These are phyloP conservation scores for Acanthamoeba triangularis DNA, from an alignment of 208 protist genomes.

Conservation along the genomic window DNA sequence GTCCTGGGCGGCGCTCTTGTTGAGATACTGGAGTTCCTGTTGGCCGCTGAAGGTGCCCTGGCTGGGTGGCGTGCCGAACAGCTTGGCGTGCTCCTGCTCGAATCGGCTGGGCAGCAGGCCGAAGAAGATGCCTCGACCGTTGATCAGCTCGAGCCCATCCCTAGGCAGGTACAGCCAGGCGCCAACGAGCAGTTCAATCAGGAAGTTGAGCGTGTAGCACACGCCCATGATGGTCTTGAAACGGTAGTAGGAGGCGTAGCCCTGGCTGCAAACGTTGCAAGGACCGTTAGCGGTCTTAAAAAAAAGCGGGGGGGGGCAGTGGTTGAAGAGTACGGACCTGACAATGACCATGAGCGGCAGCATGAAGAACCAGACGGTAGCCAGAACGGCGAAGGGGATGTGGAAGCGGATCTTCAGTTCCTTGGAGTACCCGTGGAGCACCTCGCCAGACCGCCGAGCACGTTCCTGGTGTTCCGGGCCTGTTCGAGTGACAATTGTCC, in stretches of 20 bases:
- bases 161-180: constrained; percentile 7
- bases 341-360: not conserved
- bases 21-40: constrained; percentile 15
- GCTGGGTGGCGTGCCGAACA: not conserved
- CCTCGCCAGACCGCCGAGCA: not conserved
- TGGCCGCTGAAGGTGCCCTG: not conserved
- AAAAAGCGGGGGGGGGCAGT: not conserved
- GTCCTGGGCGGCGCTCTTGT: not conserved
- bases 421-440: constrained; percentile 48
- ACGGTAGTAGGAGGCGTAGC: not conserved
- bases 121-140: constrained; percentile 20
- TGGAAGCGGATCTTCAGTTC: constrained; percentile 5
- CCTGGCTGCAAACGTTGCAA: not conserved
- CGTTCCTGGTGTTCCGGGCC: not conserved
- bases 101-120: not conserved
- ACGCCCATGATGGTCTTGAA: constrained; percentile 23
- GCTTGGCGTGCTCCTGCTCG: not conserved
- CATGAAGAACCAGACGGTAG: constrained; percentile 25
- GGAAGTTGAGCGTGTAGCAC: constrained; percentile 2
- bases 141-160: not conserved
- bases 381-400: not conserved
- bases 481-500: not conserved
- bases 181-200: not conserved
- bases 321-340: not conserved
- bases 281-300: too few species aligned